Conservation (phyloP, 129 eudicot species). For the Pittosporum tobira region DNA sequence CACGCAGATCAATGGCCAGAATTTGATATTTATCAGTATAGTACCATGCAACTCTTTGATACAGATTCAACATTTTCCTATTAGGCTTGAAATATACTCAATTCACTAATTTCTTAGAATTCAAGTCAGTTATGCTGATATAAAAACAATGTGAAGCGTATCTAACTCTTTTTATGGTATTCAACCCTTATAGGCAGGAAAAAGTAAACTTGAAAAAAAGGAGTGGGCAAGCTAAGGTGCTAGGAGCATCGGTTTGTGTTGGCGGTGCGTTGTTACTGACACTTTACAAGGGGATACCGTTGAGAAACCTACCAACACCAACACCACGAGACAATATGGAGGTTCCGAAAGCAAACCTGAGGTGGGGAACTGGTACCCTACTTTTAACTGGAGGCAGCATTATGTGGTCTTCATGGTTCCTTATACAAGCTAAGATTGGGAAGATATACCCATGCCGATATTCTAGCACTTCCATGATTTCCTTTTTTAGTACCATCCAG, state of each 20-base stretch:
- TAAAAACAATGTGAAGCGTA: no score
- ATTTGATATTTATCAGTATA: no score
- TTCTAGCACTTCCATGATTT: slow-evolving; percentile 52
- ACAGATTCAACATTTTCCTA: no score
- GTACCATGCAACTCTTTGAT: no score
- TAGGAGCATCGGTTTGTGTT: slow-evolving; percentile 31
- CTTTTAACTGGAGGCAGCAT: slow-evolving; percentile 21
- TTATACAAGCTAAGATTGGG: slow-evolving; percentile 41
- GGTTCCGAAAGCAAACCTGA: slow-evolving; percentile 1
- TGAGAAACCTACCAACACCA: slow-evolving; percentile 8
- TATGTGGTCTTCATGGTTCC: slow-evolving; percentile 54
- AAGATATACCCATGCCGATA: slow-evolving; percentile 34
- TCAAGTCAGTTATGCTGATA: no score
- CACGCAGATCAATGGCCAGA: no score
- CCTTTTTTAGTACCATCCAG: slow-evolving; percentile 40
- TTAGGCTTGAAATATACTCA: no score
- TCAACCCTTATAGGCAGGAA: no score
- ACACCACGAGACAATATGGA: background rate
- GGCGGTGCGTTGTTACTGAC: slow-evolving; percentile 34
- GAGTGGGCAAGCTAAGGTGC: slow-evolving; percentile 44
- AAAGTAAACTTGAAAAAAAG: slow-evolving; percentile 30
- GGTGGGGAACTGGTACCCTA: slow-evolving; percentile 27
- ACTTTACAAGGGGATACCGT: slow-evolving; percentile 35
- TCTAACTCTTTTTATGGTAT: no score
- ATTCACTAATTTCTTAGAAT: no score